Evolutionary conservation across 768 basidiomycete genomes (phyloP), one percentile per base, ranked within the genome.

Genomic region (Hydnum rufescens): DNA sequence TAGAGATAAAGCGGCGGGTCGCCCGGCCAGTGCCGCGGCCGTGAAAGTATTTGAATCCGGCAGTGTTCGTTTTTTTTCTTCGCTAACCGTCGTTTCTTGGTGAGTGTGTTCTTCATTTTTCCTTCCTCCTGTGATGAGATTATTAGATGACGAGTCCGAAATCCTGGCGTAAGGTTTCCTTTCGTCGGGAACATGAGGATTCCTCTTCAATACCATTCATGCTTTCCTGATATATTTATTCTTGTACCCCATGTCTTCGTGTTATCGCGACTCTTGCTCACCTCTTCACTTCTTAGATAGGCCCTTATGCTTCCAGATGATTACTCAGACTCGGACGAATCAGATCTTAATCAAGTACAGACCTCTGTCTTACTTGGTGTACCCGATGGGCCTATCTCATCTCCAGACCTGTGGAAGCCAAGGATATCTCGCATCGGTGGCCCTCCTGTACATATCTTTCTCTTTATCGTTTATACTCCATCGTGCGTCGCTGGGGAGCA

Each of bases 381-480:
- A 28, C 83, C 87, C 22, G 86, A 89, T 61, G 87, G 85, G 51
- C 58, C 64, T 46, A 68, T 89, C 54, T 71, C 76, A 53, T 66
- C 67, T 54, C 60, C 67, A 39, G 84, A 88, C 63, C 63, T 82
- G 58, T 64, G 63, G 58, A 86, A 90, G 66, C 81, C 76, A 42
- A 78, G 82, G 53, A 83, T 89, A 58, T 90, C 87, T 65, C 82
- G 87, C 65, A 80, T 90, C 56, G 87, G 87, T 62, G 87, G 87
- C 63, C 73, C 73, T 68, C 87, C 87, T 73, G 86, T 89, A 80
- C 76, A 84, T 74, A 66, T 47, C 44, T 8, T 47, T 69, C 67
- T 65, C 39, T 64, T 66, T 60, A 63, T 65, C 65, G 61, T 60
- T 58, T 32, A 34, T 49, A 54, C 32, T 54, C 43, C 19, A 22